Evolutionary conservation across 75 land plant genomes (phyloP).

Genomic region (Selaginella moellendorffii): DNA sequence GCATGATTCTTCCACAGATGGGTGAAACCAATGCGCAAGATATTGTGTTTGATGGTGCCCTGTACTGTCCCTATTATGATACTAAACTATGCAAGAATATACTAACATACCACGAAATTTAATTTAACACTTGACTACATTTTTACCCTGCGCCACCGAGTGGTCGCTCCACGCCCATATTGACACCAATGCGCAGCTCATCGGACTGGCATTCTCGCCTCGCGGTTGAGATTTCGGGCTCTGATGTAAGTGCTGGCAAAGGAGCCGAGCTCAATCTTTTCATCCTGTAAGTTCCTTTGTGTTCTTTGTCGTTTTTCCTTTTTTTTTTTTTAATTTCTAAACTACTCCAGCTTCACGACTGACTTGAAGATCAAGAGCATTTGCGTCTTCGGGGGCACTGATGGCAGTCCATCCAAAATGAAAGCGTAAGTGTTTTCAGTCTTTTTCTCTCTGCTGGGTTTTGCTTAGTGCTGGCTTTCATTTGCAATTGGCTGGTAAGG

Average conservation of each 20-base stretch:
- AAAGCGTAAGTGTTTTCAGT: conserved; percentile 58
- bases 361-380: conserved; percentile 99
- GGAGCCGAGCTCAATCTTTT: conserved; percentile 86
- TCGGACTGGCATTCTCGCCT: not conserved
- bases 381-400: conserved; percentile 75
- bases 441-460: not conserved
- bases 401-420: conserved; percentile 89
- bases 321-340: not conserved
- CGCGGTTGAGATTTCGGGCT: not conserved
- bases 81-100: too few relatives aligned
- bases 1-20: too few relatives aligned
- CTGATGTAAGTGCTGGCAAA: conserved; percentile 17
- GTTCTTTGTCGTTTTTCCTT: not conserved
- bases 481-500: too few relatives aligned
- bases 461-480: too few relatives aligned
- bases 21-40: too few relatives aligned
- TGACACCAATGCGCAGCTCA: conserved; percentile 18
- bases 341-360: conserved; percentile 65
- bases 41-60: too few relatives aligned
- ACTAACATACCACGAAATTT: too few relatives aligned
- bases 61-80: too few relatives aligned
- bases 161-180: conserved; percentile 88
- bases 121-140: too few relatives aligned
- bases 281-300: conserved; percentile 61
- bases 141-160: conserved; percentile 53